Conservation (phyloP, 73 alveolate species). For the Blepharisma japonicum region DNA sequence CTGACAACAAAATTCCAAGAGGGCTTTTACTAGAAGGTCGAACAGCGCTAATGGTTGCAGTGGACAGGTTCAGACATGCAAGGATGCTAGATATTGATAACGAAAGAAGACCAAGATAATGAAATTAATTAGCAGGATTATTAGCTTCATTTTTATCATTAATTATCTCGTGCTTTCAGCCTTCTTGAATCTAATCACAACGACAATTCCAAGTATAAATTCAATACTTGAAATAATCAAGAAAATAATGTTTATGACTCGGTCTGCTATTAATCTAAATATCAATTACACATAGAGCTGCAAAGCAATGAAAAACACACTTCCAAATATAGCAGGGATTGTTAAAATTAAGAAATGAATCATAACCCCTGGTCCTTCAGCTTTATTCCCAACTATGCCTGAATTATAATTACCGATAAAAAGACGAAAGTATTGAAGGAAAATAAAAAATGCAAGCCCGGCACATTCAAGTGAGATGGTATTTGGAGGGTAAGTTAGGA, state of each 20-base stretch:
- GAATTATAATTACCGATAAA: slow-evolving; percentile 4
- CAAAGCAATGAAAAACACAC: slow-evolving; percentile 2
- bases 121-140: too few species aligned
- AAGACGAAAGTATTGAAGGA: not conserved
- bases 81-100: slow-evolving; percentile 53
- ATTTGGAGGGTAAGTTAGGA: slow-evolving; percentile 3
- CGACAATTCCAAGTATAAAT: not conserved
- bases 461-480: not conserved
- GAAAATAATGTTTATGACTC: not conserved
- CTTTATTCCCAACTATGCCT: slow-evolving; percentile 12
- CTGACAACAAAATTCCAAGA: slow-evolving; percentile 77
- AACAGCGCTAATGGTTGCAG: slow-evolving; percentile 71
- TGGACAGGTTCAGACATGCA: slow-evolving; percentile 55
- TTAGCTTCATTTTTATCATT: not conserved
- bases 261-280: not conserved
- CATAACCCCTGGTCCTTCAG: not conserved
- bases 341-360: not conserved
- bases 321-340: slow-evolving; percentile 4
- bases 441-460: not conserved
- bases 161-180: not conserved
- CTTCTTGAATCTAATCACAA: slow-evolving; percentile 1
- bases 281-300: slow-evolving; percentile 7
- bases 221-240: not conserved
- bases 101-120: slow-evolving; percentile 52
- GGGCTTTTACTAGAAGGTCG: slow-evolving; percentile 74